Percentiles rank a stretch among this genome's conserved stretches.
Conservation (phyloP, 2,329 filamentous ascomycete genomes). For the Emydomyces testavorans region DNA sequence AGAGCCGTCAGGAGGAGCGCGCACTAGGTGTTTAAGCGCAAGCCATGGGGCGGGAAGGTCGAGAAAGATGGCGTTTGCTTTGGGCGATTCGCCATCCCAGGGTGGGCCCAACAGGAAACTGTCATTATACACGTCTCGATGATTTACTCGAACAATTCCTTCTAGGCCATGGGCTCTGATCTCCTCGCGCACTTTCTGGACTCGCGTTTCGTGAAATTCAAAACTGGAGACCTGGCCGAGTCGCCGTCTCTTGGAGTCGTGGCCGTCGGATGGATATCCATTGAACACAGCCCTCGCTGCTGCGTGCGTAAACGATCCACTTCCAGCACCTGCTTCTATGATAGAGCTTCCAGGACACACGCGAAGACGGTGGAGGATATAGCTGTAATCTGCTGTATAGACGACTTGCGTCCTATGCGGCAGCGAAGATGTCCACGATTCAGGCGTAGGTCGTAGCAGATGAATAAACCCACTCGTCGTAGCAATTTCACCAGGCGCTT, state of each 20-base stretch:
- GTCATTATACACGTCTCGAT: constrained; percentile 41
- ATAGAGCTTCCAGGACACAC: constrained; percentile 37
- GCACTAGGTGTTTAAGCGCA: constrained; percentile 38
- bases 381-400: constrained; percentile 44
- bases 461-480: constrained; percentile 40
- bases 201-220: constrained; percentile 40
- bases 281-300: constrained; percentile 40
- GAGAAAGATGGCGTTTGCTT: constrained; percentile 39
- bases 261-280: constrained; percentile 28
- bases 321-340: constrained; percentile 43
- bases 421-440: constrained; percentile 41
- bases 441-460: constrained; percentile 39
- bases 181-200: constrained; percentile 33
- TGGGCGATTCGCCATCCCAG: constrained; percentile 30
- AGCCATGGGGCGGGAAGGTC: constrained; percentile 43
- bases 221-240: constrained; percentile 40
- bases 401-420: constrained; percentile 44
- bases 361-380: constrained; percentile 39
- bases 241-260: constrained; percentile 21
- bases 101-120: constrained; percentile 34
- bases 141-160: constrained; percentile 35
- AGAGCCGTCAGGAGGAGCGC: constrained; percentile 25
- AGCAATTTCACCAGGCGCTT: constrained; percentile 26
- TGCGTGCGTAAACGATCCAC: constrained; percentile 43
- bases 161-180: constrained; percentile 36